Evolutionary conservation across 2,329 filamentous ascomycete species (phyloP).

Genomic region (Xylariaceae sp.): DNA sequence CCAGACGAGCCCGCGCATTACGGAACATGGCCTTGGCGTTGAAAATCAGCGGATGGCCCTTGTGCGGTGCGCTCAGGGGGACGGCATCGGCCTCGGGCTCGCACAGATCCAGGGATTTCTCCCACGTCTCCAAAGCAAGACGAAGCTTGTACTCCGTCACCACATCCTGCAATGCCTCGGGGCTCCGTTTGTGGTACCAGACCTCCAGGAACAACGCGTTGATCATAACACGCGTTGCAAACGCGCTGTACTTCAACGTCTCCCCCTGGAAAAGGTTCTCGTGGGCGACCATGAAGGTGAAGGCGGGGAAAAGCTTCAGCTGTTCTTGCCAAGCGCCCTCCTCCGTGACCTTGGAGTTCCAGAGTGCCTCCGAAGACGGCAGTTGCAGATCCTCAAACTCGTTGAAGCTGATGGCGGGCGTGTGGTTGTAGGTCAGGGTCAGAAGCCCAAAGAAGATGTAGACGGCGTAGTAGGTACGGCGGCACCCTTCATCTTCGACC

Average conservation of each 20-base stretch:
- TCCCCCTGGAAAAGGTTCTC: slow-evolving; percentile 95
- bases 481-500: slow-evolving; percentile 94
- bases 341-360: slow-evolving; percentile 77
- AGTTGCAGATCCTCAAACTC: slow-evolving; percentile 92
- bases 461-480: slow-evolving; percentile 94
- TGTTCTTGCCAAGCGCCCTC: slow-evolving; percentile 80
- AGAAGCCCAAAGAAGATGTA: slow-evolving; percentile 98
- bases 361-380: slow-evolving; percentile 87
- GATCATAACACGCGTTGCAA: slow-evolving; percentile 96
- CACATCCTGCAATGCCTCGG: slow-evolving; percentile 93
- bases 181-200: slow-evolving; percentile 97
- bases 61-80: slow-evolving; percentile 87
- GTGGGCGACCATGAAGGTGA: slow-evolving; percentile 89
- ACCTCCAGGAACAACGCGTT: slow-evolving; percentile 97
- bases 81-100: slow-evolving; percentile 86
- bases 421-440: slow-evolving; percentile 95
- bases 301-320: slow-evolving; percentile 60
- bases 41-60: slow-evolving; percentile 93
- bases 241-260: slow-evolving; percentile 84
- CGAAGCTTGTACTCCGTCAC: slow-evolving; percentile 97
- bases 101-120: slow-evolving; percentile 88
- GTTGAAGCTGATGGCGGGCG: slow-evolving; percentile 94
- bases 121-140: slow-evolving; percentile 95
- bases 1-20: slow-evolving; percentile 83
- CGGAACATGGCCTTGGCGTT: slow-evolving; percentile 97